Base-by-base conservation (phyloP, 345 rosid genomes). In the Populus nigra region DNA sequence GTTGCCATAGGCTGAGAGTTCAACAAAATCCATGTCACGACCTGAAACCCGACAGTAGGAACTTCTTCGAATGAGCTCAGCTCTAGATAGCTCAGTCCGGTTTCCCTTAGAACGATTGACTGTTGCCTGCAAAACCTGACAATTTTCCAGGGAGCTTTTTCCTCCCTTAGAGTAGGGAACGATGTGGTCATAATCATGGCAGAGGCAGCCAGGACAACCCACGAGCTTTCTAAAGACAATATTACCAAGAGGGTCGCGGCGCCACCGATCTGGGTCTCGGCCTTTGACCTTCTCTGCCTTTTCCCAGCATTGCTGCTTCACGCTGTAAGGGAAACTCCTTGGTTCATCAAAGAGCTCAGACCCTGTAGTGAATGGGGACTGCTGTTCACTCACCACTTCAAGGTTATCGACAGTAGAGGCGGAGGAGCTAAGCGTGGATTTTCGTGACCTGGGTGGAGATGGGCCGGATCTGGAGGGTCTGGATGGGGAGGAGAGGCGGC, bases 101-200 rank as follows among this genome's bases (percentile, higher is more conserved):
- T 95, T 93, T 59, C 97, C 98, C 85, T 95, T 95, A 55, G 97
- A 90, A 82, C 97, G 88, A 73, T 93, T 95, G 33, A 90, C 99
- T 20, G 90, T 90, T 69, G 95, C 98, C 98, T 93, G 85, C 72
- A 96, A 86, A 80, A 95, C 98, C 83, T 95, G 98, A 55, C 99
- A 96, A 81, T 96, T 96, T 43, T 96, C 96, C 76, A 93, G 81
- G 0, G 94, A 91, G 93, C 97, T 96, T 86, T 92, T 85, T 23
- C 99, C 99, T n/a, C 99, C 99, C 99, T 93, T 95, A 57, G 99
- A 95, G 84, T 90, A 95, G 76, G 98, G 98, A 25, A 95, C 61
- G 77, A 95, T 92, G 85, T 93, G 99, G 75, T 93, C 98, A 80
- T 92, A 95, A 80, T 95, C 98, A 82, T 93, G 98, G 79, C 99